These are phyloP conservation scores for Fusarium sp. DNA, from an alignment of 2,329 filamentous ascomycete genomes.

Conservation along the genomic window DNA sequence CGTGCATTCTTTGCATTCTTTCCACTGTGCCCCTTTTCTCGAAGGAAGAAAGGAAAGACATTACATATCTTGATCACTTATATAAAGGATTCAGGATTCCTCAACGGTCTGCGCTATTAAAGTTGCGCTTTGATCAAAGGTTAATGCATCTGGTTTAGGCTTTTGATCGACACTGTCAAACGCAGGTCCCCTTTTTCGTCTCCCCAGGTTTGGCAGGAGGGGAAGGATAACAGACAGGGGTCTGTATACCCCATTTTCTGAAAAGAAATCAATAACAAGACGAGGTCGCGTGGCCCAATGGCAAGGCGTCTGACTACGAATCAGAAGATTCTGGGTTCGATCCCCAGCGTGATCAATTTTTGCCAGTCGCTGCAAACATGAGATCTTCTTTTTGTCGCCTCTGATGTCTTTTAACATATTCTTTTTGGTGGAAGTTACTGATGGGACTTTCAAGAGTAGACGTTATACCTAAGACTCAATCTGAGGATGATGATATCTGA, in stretches of 20 bases:
- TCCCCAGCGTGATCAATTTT: conserved; percentile 42
- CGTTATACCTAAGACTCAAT: too few species aligned
- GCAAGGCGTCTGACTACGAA: conserved; percentile 48
- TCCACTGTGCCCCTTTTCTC: conserved; percentile 16
- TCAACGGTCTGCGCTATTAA: conserved; percentile 1
- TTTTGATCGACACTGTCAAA: neutral
- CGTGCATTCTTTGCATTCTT: conserved; percentile 10
- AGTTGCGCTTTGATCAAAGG: neutral
- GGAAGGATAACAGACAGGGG: neutral
- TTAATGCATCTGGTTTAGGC: neutral
- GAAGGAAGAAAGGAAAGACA: neutral
- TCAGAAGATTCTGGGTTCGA: conserved; percentile 48
- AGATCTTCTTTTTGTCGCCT: too few species aligned
- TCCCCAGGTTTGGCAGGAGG: neutral
- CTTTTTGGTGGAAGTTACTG: too few species aligned
- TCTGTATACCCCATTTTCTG: neutral
- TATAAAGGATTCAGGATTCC: neutral
- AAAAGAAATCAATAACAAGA: neutral
- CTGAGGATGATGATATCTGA: neutral
- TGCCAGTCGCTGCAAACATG: neutral
- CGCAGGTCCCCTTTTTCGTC: neutral
- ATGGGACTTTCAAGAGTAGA: too few species aligned
- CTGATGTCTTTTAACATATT: too few species aligned
- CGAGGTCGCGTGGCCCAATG: conserved; percentile 39
- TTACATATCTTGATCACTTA: neutral